phyloP scores from a whole-genome alignment of 2,329 filamentous ascomycete genomes.

The Stagonosporopsis vannaccii region DNA sequence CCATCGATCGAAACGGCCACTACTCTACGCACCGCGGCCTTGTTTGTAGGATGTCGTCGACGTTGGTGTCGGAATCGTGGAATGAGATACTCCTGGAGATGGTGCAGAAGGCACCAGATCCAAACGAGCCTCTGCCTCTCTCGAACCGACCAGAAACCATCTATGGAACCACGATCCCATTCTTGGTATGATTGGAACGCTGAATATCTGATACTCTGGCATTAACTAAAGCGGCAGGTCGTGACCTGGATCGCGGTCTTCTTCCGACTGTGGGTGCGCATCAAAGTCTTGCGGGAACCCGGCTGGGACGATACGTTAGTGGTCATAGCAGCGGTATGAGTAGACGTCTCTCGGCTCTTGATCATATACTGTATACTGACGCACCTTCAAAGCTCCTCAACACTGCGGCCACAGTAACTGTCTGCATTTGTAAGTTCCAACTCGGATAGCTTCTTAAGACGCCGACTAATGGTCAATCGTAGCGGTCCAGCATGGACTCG shows the following conservation, averaged over 20 bases:
- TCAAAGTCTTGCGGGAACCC: slow-evolving; percentile 38
- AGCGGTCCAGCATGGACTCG: slow-evolving; percentile 44
- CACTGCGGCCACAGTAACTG: slow-evolving; percentile 33
- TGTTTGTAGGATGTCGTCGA: slow-evolving; percentile 18
- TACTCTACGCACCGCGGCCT: slow-evolving; percentile 6
- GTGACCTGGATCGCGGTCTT: slow-evolving; percentile 38
- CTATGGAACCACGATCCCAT: slow-evolving; percentile 33
- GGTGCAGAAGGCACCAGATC: slow-evolving; percentile 34
- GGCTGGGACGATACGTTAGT: slow-evolving; percentile 49
- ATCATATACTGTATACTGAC: not conserved
- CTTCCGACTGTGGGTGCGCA: slow-evolving; percentile 39
- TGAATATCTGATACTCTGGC: not conserved
- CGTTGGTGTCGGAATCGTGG: slow-evolving; percentile 11
- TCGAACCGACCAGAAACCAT: slow-evolving; percentile 38
- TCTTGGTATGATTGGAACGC: slow-evolving; percentile 31
- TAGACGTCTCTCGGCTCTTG: not conserved
- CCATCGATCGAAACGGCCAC: slow-evolving; percentile 5
- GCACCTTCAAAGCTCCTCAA: slow-evolving; percentile 28
- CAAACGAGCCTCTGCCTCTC: slow-evolving; percentile 36
- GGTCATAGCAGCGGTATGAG: slow-evolving; percentile 37
- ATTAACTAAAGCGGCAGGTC: slow-evolving; percentile 27
- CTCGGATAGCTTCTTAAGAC: too few relatives aligned
- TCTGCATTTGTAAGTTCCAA: slow-evolving; percentile 33
- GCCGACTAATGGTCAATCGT: slow-evolving; percentile 10
- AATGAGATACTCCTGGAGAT: slow-evolving; percentile 28